Evolutionary conservation across 257 asterid species (phyloP).

Genomic region (Hygrophila difformis): DNA sequence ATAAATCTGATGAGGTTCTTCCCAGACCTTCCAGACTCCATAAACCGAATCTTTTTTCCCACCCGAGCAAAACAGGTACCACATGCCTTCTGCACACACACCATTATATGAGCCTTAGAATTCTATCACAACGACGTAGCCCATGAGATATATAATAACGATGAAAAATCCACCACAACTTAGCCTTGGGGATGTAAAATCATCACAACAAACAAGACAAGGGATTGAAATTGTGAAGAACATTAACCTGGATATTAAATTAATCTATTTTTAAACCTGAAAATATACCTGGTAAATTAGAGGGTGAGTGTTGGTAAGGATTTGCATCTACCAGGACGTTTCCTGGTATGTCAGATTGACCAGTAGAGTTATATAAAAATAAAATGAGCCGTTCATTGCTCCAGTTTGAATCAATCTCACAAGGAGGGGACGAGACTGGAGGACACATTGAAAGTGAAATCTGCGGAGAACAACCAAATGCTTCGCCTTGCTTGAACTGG

Average conservation of each 20-base stretch:
- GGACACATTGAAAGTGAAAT: slow-evolving; percentile 40
- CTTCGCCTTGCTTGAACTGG: background rate
- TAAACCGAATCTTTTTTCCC: slow-evolving; percentile 23
- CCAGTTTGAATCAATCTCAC: slow-evolving; percentile 22
- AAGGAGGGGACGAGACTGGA: slow-evolving; percentile 19
- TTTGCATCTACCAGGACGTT: slow-evolving; percentile 34
- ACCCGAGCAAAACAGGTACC: slow-evolving; percentile 35
- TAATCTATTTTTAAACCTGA: background rate
- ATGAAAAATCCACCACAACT: background rate
- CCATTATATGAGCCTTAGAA: background rate
- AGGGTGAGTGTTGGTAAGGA: slow-evolving; percentile 45
- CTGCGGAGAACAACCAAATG: slow-evolving; percentile 2
- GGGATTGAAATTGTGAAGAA: background rate
- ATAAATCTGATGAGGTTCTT: slow-evolving; percentile 34
- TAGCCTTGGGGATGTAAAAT: too few relatives aligned
- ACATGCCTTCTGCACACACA: slow-evolving; percentile 40
- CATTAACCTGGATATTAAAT: too few relatives aligned
- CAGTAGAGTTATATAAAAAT: slow-evolving; percentile 19
- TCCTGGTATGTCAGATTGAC: slow-evolving; percentile 36
- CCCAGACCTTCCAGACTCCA: slow-evolving; percentile 55
- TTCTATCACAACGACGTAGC: too few relatives aligned
- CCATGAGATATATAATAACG: too few relatives aligned
- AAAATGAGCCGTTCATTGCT: slow-evolving; percentile 32
- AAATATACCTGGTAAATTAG: slow-evolving; percentile 48
- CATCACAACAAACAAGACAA: background rate